phyloP scores from a whole-genome alignment of 331 rosid species.

The Quercus lobata region DNA sequence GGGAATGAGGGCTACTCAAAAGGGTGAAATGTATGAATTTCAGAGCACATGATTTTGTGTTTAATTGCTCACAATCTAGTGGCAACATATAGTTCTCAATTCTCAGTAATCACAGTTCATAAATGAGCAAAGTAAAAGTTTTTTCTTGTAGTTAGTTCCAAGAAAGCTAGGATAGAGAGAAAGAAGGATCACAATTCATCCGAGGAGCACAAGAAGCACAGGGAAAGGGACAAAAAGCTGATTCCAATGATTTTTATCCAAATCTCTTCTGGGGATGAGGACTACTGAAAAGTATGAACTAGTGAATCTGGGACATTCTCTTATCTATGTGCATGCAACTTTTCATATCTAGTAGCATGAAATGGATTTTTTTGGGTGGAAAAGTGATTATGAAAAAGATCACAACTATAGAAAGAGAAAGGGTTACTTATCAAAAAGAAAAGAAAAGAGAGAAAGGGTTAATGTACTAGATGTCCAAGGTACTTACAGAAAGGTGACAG shows the following conservation, averaged over 20 bases:
- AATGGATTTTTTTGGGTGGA: not conserved
- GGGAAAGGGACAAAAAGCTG: not conserved
- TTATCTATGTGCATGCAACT: not conserved
- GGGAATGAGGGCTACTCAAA: conserved; percentile 36
- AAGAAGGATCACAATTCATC: too few species aligned
- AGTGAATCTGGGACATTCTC: not conserved
- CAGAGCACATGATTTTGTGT: not conserved
- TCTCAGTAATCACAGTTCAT: not conserved
- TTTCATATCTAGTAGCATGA: not conserved
- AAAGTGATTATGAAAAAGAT: not conserved
- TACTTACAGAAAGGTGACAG: not conserved
- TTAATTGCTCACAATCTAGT: not conserved
- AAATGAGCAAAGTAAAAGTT: not conserved
- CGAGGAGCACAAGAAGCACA: too few species aligned
- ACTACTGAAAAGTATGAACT: conserved; percentile 38
- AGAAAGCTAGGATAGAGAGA: too few species aligned
- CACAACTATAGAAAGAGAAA: not conserved
- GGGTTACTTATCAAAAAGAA: too few species aligned
- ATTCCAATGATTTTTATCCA: conserved; percentile 14
- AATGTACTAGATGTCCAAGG: not conserved
- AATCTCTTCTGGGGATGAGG: conserved; percentile 37
- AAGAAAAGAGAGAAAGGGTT: not conserved
- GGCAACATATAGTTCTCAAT: not conserved
- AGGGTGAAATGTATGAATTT: conserved; percentile 33
- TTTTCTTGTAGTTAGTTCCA: too few species aligned